Conservation (phyloP, 768 basidiomycete genomes). For the Suillus fuscotomentosus region DNA sequence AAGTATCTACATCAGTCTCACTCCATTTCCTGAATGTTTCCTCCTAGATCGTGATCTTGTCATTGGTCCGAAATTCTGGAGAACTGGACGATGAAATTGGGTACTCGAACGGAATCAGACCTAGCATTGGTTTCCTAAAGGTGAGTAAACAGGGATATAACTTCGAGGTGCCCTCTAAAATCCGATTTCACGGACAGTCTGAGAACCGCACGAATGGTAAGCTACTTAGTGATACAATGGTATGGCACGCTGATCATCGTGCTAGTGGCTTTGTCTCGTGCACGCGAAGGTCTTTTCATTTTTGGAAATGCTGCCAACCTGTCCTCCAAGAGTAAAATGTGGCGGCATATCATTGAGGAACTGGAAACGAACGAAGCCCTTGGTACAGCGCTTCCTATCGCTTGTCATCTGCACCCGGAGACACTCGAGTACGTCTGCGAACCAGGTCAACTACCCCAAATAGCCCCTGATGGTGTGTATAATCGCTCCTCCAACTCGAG, state of each 20-base stretch:
- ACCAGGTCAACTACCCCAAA: conserved; percentile 48
- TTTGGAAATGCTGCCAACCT: conserved; percentile 65
- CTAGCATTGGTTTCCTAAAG: conserved; percentile 70
- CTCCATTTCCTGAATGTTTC: not conserved
- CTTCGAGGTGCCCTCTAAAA: not conserved
- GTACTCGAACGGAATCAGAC: conserved; percentile 21
- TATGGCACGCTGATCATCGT: conserved; percentile 4
- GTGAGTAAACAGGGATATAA: conserved; percentile 31
- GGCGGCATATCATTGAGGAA: conserved; percentile 57
- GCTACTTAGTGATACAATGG: not conserved
- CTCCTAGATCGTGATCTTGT: conserved; percentile 65
- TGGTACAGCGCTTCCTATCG: conserved; percentile 54
- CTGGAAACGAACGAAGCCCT: conserved; percentile 46
- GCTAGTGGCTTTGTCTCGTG: conserved; percentile 69
- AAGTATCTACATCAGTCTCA: conserved; percentile 4
- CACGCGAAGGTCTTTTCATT: conserved; percentile 71
- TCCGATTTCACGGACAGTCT: conserved; percentile 36
- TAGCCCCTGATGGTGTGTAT: conserved; percentile 56
- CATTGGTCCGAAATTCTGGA: conserved; percentile 71
- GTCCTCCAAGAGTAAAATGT: conserved; percentile 50
- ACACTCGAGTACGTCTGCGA: conserved; percentile 37
- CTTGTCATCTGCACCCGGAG: conserved; percentile 56
- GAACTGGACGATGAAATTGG: conserved; percentile 34
- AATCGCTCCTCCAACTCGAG: not conserved
- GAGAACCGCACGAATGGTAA: conserved; percentile 54